phyloP scores from a whole-genome alignment of 495 filamentous ascomycete species.

The Annulohypoxylon moriforme region DNA sequence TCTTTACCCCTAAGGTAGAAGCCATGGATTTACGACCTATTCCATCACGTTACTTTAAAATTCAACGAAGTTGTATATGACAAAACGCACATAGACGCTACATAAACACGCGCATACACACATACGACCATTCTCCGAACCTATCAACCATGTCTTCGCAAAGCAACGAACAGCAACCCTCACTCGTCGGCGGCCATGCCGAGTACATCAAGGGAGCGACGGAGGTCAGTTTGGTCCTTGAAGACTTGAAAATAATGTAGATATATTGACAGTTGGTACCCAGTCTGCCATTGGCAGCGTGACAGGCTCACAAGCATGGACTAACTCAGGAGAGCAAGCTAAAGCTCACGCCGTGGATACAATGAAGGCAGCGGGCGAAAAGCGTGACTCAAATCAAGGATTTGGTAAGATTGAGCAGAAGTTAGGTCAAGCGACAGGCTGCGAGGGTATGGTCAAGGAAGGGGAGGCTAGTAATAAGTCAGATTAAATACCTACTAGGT shows the following conservation, averaged over 20 bases:
- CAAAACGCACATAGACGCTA: no score
- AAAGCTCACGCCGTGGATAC: conserved; percentile 56
- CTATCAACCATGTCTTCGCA: conserved; percentile 40
- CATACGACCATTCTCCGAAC: no score
- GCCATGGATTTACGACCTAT: no score
- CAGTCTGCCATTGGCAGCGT: conserved; percentile 55
- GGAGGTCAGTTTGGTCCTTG: conserved; percentile 48
- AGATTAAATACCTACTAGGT: conserved; percentile 15
- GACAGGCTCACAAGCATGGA: conserved; percentile 60
- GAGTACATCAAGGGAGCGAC: conserved; percentile 61
- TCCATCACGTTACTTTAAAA: no score
- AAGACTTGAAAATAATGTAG: background rate
- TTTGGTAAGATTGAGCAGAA: conserved; percentile 60
- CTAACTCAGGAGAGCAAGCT: conserved; percentile 57
- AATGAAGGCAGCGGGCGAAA: conserved; percentile 55
- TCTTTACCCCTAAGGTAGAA: no score
- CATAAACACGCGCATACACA: background rate
- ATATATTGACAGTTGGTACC: conserved; percentile 2
- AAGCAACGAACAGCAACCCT: conserved; percentile 48
- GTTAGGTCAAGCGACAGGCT: conserved; percentile 55
- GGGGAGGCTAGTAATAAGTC: conserved; percentile 53
- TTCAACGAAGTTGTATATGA: no score
- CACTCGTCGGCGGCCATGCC: conserved; percentile 57
- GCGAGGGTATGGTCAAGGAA: conserved; percentile 61
- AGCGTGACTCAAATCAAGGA: conserved; percentile 54